Conservation (phyloP, 2,329 filamentous ascomycete species). For the Akanthomyces lecanii region DNA sequence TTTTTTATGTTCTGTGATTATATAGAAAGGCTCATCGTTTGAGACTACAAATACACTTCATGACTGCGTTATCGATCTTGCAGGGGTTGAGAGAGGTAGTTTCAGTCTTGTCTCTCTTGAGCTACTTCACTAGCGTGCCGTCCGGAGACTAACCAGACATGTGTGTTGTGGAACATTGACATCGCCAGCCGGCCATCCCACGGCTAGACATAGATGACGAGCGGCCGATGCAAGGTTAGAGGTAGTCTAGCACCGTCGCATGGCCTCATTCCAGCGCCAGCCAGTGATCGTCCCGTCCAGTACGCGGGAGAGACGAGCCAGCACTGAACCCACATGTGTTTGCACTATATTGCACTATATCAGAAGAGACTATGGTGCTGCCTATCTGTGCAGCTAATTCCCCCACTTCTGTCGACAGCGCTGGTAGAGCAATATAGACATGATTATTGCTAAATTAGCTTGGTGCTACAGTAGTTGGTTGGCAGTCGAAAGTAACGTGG, state of each 20-base stretch:
- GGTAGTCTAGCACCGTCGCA: not conserved
- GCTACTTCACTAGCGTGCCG: not conserved
- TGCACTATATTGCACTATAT: not conserved
- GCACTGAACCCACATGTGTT: not conserved
- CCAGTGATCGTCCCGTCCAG: not conserved
- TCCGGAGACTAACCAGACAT: not conserved
- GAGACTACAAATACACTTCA: not conserved
- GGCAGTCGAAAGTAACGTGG: not conserved
- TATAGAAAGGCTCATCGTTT: constrained; percentile 2
- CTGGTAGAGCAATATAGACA: not conserved
- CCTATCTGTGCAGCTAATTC: not conserved
- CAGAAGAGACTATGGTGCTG: not conserved
- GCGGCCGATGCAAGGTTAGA: not conserved
- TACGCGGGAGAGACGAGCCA: too few relatives aligned
- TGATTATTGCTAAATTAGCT: not conserved
- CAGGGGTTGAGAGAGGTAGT: not conserved
- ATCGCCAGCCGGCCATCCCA: not conserved
- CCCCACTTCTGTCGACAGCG: not conserved
- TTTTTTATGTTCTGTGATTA: constrained; percentile 3
- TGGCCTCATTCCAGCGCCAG: not conserved
- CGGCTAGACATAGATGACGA: not conserved
- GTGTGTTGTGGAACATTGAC: not conserved
- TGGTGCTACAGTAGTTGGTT: not conserved
- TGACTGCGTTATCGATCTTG: not conserved
- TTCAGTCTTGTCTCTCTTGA: not conserved